Base-by-base conservation (phyloP, 495 filamentous ascomycete species). In the Penicillium pancosmium region DNA sequence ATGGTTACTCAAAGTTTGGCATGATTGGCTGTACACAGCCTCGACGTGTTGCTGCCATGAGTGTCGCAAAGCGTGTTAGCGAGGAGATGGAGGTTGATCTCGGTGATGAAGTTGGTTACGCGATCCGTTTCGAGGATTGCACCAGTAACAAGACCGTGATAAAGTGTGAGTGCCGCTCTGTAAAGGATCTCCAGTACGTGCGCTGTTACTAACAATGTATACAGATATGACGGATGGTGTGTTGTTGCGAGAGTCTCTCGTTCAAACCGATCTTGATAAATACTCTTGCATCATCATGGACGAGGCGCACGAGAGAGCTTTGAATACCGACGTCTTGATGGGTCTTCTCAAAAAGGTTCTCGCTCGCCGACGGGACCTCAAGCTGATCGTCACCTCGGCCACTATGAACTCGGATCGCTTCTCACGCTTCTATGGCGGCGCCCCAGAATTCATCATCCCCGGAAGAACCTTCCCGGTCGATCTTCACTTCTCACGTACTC, bases 231-330 rank as follows among this genome's bases (percentile, higher is more conserved):
- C 95, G 2, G 95, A 99, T 67, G 95, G 95, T 73, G 92, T 99
- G 7, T 79, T 99, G 23, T 82, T 99, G 15, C 87, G 95, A 68
- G 95, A 99, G 66, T 96, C 91, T 13, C 83, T 99, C 9, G 89
- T 90, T 50, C 92, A 97, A 66, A 82, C 85, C 15, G 96, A 99
- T 68, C 83, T 99, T 21, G 95, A 98, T 72, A 90, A 90, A 66
- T 99, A 99, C 73, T 96, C 93, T 12, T 96, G 92, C 69, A 92
- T 99, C 51, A 99, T 99, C 70, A 97, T 99, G 94, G 95, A 99
- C 72, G 95, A 99, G 77, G 95, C 95, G 4, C 95, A 99, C 80
- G 95, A 99, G 70, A 85, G 95, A 68, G 93, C 94, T 0, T 78
- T 99, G 43, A 98, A 98, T 68, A 99, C 95, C 3, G 95, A 99